Evolutionary conservation across 805 yeast species (phyloP).

Genomic region (Yarrowia sp.): DNA sequence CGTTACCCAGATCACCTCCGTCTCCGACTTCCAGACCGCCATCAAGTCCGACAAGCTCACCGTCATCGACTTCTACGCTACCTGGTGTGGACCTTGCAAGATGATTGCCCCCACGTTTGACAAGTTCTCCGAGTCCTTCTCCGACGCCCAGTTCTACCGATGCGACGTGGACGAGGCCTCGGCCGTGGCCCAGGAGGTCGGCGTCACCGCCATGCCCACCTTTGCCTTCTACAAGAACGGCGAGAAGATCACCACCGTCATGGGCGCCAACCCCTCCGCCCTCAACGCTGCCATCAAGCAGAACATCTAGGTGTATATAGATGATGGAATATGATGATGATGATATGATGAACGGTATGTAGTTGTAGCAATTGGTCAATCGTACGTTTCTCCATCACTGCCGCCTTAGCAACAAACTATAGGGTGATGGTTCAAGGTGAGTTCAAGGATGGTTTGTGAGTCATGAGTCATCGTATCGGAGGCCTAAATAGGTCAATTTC

Average conservation of each 20-base stretch:
- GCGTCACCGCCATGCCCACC: conserved; percentile 72
- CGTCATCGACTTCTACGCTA: conserved; percentile 94
- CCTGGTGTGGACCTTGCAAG: conserved; percentile 99
- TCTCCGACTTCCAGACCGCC: conserved; percentile 70
- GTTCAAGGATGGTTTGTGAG: no score
- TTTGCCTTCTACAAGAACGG: conserved; percentile 83
- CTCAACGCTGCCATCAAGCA: conserved; percentile 70
- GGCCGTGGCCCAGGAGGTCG: conserved; percentile 71
- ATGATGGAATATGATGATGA: background rate
- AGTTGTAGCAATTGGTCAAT: no score
- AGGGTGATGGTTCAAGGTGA: no score
- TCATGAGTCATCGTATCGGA: no score
- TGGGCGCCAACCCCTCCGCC: conserved; percentile 81
- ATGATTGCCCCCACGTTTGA: conserved; percentile 88
- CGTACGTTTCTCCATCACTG: background rate
- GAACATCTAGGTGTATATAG: conserved; percentile 43
- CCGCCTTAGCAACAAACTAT: background rate
- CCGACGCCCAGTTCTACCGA: conserved; percentile 78
- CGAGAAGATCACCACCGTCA: conserved; percentile 74
- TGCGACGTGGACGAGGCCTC: conserved; percentile 89
- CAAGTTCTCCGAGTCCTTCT: conserved; percentile 60
- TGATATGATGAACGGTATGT: background rate
- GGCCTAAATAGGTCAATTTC: no score
- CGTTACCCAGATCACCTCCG: conserved; percentile 58
- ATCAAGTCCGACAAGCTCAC: conserved; percentile 72